Conservation (phyloP, 2,329 filamentous ascomycete genomes). For the Hypoxylon sp. region DNA sequence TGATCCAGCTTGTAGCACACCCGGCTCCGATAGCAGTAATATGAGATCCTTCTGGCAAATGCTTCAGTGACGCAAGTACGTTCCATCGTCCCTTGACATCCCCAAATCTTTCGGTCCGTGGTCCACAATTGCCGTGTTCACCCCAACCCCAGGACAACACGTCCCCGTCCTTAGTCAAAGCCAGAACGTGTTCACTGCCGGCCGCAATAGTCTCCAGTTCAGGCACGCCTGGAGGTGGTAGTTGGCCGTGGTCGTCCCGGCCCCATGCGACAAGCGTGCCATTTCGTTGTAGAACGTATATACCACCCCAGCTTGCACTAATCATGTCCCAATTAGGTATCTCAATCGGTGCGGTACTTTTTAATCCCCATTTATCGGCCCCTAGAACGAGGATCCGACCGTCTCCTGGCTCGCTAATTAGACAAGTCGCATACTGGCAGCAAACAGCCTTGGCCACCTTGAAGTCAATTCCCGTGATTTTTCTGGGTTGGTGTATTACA, state of each 20-base stretch:
- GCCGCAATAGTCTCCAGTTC: slow-evolving; percentile 75
- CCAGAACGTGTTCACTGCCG: slow-evolving; percentile 92
- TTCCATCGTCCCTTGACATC: slow-evolving; percentile 80
- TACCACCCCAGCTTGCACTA: slow-evolving; percentile 84
- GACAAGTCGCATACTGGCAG: slow-evolving; percentile 87
- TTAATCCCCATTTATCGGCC: slow-evolving; percentile 79
- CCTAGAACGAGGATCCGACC: slow-evolving; percentile 79
- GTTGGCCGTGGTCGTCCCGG: slow-evolving; percentile 85
- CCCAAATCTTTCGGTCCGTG: slow-evolving; percentile 67
- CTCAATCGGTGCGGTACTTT: slow-evolving; percentile 67
- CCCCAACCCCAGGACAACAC: slow-evolving; percentile 96
- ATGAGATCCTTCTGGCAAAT: slow-evolving; percentile 64
- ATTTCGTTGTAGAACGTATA: slow-evolving; percentile 77
- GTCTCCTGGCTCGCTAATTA: slow-evolving; percentile 69
- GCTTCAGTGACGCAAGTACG: slow-evolving; percentile 71
- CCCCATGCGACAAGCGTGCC: slow-evolving; percentile 81
- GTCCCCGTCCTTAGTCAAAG: slow-evolving; percentile 73
- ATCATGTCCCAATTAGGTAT: slow-evolving; percentile 76
- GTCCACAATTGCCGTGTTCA: slow-evolving; percentile 96
- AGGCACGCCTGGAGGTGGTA: slow-evolving; percentile 75
- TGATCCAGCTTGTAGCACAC: slow-evolving; percentile 90
- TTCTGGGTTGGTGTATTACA: slow-evolving; percentile 71
- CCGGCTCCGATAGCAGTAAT: slow-evolving; percentile 81
- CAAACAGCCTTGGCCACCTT: slow-evolving; percentile 77
- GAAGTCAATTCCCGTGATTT: slow-evolving; percentile 72